Base-by-base conservation (phyloP, 495 filamentous ascomycete species). In the Aspergillus sparsus region DNA sequence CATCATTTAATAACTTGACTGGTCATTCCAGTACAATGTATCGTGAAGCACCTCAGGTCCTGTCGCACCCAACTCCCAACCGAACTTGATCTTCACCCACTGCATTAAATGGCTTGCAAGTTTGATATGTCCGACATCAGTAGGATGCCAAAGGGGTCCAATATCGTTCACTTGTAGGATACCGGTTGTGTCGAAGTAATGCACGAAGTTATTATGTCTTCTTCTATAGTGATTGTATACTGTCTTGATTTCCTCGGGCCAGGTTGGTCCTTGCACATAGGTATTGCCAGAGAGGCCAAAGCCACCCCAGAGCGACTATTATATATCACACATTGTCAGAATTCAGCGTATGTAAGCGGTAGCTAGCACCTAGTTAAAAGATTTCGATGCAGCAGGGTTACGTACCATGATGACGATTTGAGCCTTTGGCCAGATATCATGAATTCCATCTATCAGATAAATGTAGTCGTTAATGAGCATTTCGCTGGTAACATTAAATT, bases 91-190 rank as follows among this genome's bases (percentile, higher is more conserved):
- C 35, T 73, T 68, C 4, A 72, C 66, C 69, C 80, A 87, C 68
- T 86, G 82, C 67, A 83, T 81, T 49, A 89, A 61, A 62, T 88
- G 85, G 62, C 84, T 87, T 5, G 86, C 85, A 2, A 89, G 68
- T 61, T 89, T 89, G 68, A 89, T 77, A 54, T 87, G 83, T 0
- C 87, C 85, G 9, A 87, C 81, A 62, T 89, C 85, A 0, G 85
- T 88, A 0, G 83, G 85, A 58, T 90, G 86, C 60, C 74, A 85
- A 62, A 75, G 74, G 11, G 86, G 86, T 1, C 74, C 82, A 51
- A 87, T 85, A 64, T 89, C 86, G 57, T 89, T 89, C 60, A 89
- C 85, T 64, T 88, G 85, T 62, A 90, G 55, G 34, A 89, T 84
- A 1, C 86, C 87, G 9, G 75, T 83, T 5, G 85, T 88, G 66